Evolutionary conservation across 2,329 filamentous ascomycete genomes (phyloP), one percentile per base, ranked within the genome.

Genomic region (Diaporthe ilicicola): DNA sequence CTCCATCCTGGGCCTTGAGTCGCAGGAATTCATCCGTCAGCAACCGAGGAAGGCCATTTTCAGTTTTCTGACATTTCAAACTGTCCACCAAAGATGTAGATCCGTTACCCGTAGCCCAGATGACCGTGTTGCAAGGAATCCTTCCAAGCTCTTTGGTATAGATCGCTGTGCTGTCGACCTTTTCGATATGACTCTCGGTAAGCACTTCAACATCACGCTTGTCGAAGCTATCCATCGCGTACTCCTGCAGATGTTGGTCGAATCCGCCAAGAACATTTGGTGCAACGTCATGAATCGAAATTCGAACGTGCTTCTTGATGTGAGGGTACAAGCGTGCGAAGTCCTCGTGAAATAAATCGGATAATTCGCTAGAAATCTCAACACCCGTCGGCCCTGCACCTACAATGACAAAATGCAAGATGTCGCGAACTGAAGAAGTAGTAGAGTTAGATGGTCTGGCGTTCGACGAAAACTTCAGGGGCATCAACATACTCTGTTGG

Each of bases 371-470:
- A 13, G 70, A 70, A 5, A 72, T 72, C 13, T 70, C 66, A 10
- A 72, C 66, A 15, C 70, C 66, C 2, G 70, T 72, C 8, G 70
- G 70, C 3, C 66, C 66, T 4, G 70, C 70, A n/a, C 70, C 70
- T 4, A 72, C 70, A 24, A 72, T 72, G 10, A 72, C 70, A 10
- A 72, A 72, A 24, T 72, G 70, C 29, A 70, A 48, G 10, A 72
- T 72, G 10, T 61, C 51, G 10, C 70, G 70, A 2, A 69, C 70
- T 70, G 19, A 1, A 48, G 10, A 12, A 19, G 7, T 2, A 12
- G 6, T 17, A 4, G 3, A 7, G 50, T 39, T 19, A 54, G 24
- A 12, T 44, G 13, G 6, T 13, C 6, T 51, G 22, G 5, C 27
- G 9, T 15, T 1, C 6, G 4, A 2, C 19, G 7, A 3, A 2